Evolutionary conservation across 1,139 yeast genomes (phyloP).

Genomic region (Nakaseomyces glabratus): DNA sequence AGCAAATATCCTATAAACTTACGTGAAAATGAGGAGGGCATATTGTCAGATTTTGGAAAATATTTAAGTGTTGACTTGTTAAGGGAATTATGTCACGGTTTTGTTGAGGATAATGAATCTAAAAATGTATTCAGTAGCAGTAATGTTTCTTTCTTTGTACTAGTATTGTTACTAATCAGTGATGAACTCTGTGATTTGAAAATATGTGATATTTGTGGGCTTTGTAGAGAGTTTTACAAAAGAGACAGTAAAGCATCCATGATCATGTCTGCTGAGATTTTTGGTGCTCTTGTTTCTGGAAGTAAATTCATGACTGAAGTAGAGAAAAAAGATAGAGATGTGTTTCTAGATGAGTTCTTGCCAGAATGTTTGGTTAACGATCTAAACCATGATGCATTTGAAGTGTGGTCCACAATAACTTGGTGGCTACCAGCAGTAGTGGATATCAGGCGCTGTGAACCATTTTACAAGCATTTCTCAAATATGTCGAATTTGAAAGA

Average conservation of each 20-base stretch:
- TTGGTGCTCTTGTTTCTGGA: conserved; percentile 49
- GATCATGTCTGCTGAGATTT: conserved; percentile 51
- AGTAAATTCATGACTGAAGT: conserved; percentile 35
- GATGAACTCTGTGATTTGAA: conserved; percentile 27
- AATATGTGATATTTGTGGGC: conserved; percentile 19
- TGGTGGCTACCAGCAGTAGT: conserved; percentile 65
- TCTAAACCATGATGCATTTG: conserved; percentile 65
- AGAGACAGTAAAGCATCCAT: conserved; percentile 58
- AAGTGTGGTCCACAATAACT: conserved; percentile 69
- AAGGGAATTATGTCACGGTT: conserved; percentile 40
- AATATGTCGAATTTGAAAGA: conserved; percentile 40
- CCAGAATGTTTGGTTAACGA: conserved; percentile 45
- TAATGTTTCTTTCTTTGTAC: conserved; percentile 46
- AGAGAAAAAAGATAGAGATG: conserved; percentile 38
- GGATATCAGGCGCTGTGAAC: conserved; percentile 60
- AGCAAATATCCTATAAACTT: conserved; percentile 32
- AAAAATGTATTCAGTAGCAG: conserved; percentile 53
- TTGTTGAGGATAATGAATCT: conserved; percentile 59
- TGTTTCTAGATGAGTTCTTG: conserved; percentile 39
- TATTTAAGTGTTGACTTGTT: conserved; percentile 54
- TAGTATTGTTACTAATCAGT: conserved; percentile 40
- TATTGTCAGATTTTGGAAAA: conserved; percentile 40
- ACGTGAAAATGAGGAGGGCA: conserved; percentile 34
- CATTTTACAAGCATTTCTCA: conserved; percentile 39
- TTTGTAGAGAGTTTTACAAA: conserved; percentile 45